Evolutionary conservation across 2,329 filamentous ascomycete genomes (phyloP).

Genomic region (Ophiognomonia clavigignenti-juglandacearum): DNA sequence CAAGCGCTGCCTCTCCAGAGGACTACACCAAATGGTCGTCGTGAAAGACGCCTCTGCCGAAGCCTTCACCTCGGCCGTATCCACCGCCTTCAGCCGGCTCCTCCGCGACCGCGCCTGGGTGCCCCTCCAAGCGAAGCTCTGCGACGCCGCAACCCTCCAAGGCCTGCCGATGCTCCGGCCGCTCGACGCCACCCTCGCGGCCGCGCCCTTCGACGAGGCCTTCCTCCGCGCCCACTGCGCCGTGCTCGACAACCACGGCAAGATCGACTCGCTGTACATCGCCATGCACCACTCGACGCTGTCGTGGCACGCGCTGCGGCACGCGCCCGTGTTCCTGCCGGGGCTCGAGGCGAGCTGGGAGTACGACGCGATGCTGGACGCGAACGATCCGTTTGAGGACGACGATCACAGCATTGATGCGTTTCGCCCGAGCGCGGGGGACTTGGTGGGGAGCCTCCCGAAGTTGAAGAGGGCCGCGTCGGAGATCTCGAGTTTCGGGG

Average conservation of each 20-base stretch:
- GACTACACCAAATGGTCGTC: constrained; percentile 53
- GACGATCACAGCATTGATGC: constrained; percentile 30
- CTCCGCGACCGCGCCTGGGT: constrained; percentile 49
- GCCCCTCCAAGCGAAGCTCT: constrained; percentile 54
- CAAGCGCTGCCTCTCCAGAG: constrained; percentile 55
- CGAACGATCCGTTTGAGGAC: constrained; percentile 29
- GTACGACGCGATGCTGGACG: constrained; percentile 46
- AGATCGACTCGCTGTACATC: constrained; percentile 56
- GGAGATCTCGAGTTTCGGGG: constrained; percentile 47
- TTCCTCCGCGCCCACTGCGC: constrained; percentile 52
- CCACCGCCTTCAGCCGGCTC: constrained; percentile 43
- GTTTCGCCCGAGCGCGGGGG: constrained; percentile 39
- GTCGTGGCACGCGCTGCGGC: constrained; percentile 50
- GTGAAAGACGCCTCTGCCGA: constrained; percentile 44
- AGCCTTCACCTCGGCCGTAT: constrained; percentile 45
- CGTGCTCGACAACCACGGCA: constrained; percentile 48
- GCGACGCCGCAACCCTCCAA: constrained; percentile 48
- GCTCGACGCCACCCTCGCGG: constrained; percentile 39
- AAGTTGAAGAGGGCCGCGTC: constrained; percentile 47
- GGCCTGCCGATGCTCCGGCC: constrained; percentile 57
- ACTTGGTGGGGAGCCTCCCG: constrained; percentile 35
- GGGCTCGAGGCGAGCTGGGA: constrained; percentile 53
- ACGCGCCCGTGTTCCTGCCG: constrained; percentile 42
- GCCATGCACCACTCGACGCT: constrained; percentile 49
- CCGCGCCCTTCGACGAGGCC: constrained; percentile 40